phyloP scores from a whole-genome alignment of 2,329 filamentous ascomycete species.

The Hortaea werneckii region DNA sequence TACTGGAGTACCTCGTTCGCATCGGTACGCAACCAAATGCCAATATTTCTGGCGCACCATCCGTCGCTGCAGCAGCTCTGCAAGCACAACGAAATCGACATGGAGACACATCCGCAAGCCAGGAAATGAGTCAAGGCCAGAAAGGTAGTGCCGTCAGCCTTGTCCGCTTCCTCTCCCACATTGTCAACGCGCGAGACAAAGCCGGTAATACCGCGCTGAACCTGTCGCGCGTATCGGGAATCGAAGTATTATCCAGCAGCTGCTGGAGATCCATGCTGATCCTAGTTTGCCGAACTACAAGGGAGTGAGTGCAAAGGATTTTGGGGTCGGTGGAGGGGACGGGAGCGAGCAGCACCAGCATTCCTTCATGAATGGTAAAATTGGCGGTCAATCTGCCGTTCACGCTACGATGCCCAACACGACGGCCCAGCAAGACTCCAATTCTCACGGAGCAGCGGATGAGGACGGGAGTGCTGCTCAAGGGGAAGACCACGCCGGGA shows the following conservation, averaged over 20 bases:
- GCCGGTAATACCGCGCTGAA: conserved; percentile 92
- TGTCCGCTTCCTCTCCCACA: conserved; percentile 89
- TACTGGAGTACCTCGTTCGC: conserved; percentile 88
- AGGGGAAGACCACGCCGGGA: conserved; percentile 26
- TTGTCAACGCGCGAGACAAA: conserved; percentile 91
- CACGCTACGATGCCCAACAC: too few relatives aligned
- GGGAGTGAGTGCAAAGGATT: conserved; percentile 81
- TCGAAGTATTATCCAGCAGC: conserved; percentile 87
- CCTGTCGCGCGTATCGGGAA: conserved; percentile 90
- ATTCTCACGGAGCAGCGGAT: conserved; percentile 10
- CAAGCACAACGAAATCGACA: conserved; percentile 12
- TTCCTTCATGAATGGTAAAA: conserved; percentile 12
- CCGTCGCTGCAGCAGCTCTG: conserved; percentile 27
- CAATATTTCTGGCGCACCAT: conserved; percentile 43
- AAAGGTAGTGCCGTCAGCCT: conserved; percentile 60
- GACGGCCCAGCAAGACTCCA: conserved; percentile 9
- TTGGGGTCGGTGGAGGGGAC: conserved; percentile 90
- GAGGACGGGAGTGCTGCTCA: conserved; percentile 26
- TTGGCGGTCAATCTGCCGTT: conserved; percentile 13
- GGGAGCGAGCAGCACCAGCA: conserved; percentile 51
- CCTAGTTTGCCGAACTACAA: conserved; percentile 85
- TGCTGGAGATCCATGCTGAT: conserved; percentile 89
- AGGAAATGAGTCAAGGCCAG: conserved; percentile 15
- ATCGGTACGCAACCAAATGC: conserved; percentile 39
- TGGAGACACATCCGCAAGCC: conserved; percentile 4